Conservation (phyloP, 306 rosid genomes). For the Rosa multiflora region DNA sequence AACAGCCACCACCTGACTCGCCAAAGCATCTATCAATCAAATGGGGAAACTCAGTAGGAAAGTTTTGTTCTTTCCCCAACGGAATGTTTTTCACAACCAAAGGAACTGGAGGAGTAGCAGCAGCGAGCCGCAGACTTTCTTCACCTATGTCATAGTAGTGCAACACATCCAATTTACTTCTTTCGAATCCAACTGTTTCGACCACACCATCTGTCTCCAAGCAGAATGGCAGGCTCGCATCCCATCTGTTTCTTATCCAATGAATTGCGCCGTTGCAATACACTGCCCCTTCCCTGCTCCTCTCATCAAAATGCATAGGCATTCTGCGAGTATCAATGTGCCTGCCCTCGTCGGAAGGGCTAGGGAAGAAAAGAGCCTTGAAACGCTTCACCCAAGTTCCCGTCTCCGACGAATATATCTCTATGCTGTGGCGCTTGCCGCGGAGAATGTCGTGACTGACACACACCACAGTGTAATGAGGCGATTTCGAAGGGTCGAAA, state of each 20-base stretch:
- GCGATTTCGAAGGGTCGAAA: neutral
- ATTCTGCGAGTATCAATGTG: no score
- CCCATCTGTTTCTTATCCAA: neutral
- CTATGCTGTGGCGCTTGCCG: neutral
- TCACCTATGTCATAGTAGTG: neutral
- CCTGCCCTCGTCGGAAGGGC: neutral
- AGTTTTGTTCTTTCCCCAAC: fast-evolving
- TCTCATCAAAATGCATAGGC: neutral
- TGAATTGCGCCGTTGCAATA: conserved; percentile 1
- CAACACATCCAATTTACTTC: neutral
- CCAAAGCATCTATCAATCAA: neutral
- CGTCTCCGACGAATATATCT: neutral
- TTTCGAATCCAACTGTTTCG: neutral
- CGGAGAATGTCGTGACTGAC: neutral
- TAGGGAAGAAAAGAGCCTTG: neutral
- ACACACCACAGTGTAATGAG: neutral
- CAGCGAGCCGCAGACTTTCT: neutral
- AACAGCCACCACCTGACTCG: neutral
- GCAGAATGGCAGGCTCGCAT: neutral
- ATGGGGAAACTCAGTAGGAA: neutral
- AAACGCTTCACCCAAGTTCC: neutral
- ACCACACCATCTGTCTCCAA: neutral
- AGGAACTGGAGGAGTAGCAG: neutral
- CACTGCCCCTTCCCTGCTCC: neutral
- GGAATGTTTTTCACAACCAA: neutral